Evolutionary conservation across 164 flowering plant species (phyloP).

Genomic region (Stephania cephalantha): DNA sequence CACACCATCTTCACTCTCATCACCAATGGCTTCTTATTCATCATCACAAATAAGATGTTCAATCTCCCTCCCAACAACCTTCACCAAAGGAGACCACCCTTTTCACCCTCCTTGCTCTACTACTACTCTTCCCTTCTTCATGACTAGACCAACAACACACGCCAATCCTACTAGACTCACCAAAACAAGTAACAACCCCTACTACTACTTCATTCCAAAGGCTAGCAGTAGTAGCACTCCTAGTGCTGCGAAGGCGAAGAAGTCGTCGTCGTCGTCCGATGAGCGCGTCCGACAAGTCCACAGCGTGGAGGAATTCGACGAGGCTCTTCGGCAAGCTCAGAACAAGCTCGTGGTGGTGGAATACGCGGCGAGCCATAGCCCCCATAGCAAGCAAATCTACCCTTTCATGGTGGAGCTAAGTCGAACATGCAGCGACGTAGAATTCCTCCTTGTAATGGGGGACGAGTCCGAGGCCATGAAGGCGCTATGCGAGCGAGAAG

Average conservation of each 20-base stretch:
- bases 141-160: conserved; percentile 8
- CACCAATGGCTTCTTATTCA: background rate
- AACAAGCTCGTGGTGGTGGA: conserved; percentile 84
- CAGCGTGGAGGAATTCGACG: conserved; percentile 65
- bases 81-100: conserved; percentile 14
- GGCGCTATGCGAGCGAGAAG: conserved; percentile 68
- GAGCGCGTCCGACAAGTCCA: conserved; percentile 62
- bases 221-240: conserved; percentile 27
- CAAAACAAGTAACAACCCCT: background rate
- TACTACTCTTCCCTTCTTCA: conserved; percentile 10
- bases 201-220: conserved; percentile 12
- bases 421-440: conserved; percentile 76
- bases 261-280: conserved; percentile 14
- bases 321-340: conserved; percentile 50
- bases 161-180: conserved; percentile 10
- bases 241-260: conserved; percentile 15
- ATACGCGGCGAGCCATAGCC: conserved; percentile 55
- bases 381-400: conserved; percentile 56
- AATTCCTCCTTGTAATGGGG: conserved; percentile 77
- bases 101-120: conserved; percentile 8
- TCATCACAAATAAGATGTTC: conserved; percentile 18
- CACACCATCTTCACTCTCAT: background rate
- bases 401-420: conserved; percentile 92
- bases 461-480: conserved; percentile 66
- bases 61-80: conserved; percentile 13